phyloP scores from a whole-genome alignment of 2,329 filamentous ascomycete species.

The Cladophialophora immunda region DNA sequence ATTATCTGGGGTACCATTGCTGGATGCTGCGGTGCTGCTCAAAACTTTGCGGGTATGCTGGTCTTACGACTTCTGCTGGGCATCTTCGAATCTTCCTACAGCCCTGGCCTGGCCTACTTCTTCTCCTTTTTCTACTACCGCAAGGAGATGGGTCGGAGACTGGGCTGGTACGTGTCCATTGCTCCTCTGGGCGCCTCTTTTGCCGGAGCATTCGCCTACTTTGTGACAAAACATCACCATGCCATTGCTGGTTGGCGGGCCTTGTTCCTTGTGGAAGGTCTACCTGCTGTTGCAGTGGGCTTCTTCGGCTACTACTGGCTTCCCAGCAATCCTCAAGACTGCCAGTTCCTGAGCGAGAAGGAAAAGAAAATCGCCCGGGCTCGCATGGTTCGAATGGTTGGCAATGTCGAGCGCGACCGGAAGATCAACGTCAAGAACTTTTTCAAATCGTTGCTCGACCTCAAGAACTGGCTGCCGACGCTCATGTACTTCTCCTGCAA shows the following conservation, averaged over 20 bases:
- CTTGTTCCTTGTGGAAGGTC: conserved; percentile 83
- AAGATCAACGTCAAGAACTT: conserved; percentile 26
- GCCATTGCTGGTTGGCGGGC: conserved; percentile 83
- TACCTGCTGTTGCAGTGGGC: conserved; percentile 79
- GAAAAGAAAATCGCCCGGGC: conserved; percentile 74
- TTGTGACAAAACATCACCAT: conserved; percentile 67
- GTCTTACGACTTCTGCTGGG: conserved; percentile 53
- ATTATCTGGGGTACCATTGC: conserved; percentile 52
- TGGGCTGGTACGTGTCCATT: conserved; percentile 62
- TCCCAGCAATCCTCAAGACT: conserved; percentile 76
- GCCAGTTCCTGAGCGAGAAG: conserved; percentile 67
- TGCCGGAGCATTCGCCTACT: conserved; percentile 72
- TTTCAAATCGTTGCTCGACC: conserved; percentile 52
- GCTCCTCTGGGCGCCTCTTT: conserved; percentile 81
- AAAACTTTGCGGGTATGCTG: conserved; percentile 53
- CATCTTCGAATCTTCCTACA: conserved; percentile 48
- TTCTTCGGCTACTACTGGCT: conserved; percentile 77
- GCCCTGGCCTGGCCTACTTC: conserved; percentile 58
- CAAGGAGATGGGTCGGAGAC: conserved; percentile 63
- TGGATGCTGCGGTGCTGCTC: conserved; percentile 47
- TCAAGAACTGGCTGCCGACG: conserved; percentile 58
- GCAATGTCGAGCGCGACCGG: conserved; percentile 25
- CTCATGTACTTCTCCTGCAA: conserved; percentile 68
- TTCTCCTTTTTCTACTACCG: conserved; percentile 68
- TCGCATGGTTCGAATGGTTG: conserved; percentile 33